Evolutionary conservation across 352 stramenopile genomes (phyloP).

Genomic region (Globisporangium splendens): DNA sequence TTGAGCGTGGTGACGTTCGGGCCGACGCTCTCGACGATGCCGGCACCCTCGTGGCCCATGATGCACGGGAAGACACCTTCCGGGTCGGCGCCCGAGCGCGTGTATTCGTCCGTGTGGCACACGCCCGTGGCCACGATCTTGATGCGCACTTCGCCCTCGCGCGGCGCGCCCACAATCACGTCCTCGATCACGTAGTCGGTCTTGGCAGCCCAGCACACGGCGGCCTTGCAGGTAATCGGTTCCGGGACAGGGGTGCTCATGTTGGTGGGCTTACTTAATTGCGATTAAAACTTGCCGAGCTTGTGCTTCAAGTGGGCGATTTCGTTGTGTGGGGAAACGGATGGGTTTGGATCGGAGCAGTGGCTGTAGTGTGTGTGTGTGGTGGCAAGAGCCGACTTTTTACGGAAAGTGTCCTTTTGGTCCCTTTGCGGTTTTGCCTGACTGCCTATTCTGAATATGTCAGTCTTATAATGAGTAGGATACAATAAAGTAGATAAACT

Average conservation of each 20-base stretch:
- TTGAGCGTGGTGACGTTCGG: constrained; percentile 74
- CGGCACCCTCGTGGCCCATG: constrained; percentile 84
- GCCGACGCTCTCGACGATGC: constrained; percentile 81
- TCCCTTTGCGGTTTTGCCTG: not conserved
- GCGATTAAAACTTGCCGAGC: not conserved
- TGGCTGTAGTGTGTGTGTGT: not conserved
- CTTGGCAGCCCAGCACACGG: constrained; percentile 86
- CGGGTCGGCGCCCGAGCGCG: constrained; percentile 69
- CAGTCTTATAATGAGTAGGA: too few species aligned
- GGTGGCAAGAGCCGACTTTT: constrained; percentile 3
- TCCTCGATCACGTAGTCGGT: constrained; percentile 81
- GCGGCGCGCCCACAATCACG: constrained; percentile 65
- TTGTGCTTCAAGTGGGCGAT: constrained; percentile 11
- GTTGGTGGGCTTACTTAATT: not conserved
- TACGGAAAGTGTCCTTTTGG: not conserved
- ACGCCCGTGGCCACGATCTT: constrained; percentile 83
- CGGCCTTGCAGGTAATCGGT: constrained; percentile 88
- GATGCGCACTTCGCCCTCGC: constrained; percentile 74
- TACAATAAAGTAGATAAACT: too few species aligned
- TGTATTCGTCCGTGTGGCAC: constrained; percentile 89
- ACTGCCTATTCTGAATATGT: too few species aligned
- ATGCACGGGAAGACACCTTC: constrained; percentile 86
- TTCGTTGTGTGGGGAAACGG: not conserved
- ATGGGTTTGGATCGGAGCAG: not conserved
- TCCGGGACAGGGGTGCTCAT: constrained; percentile 45